Percentiles rank a stretch among this genome's conserved stretches.
Evolutionary conservation across 169 alveolate species (phyloP).

Genomic region (Plasmodium malariae): DNA sequence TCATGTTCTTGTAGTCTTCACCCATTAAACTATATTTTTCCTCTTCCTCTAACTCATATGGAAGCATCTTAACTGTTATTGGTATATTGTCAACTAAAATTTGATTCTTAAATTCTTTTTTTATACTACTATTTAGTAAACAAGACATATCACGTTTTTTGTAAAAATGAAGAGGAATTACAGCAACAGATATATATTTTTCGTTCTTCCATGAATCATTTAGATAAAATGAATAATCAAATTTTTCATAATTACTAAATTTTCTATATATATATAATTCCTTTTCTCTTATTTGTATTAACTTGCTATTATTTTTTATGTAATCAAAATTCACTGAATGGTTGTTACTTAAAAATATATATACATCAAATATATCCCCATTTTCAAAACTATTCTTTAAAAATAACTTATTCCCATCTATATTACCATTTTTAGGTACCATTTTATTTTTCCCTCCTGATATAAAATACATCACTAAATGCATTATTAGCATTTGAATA

Average conservation of each 20-base stretch:
- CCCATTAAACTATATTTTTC: conserved; percentile 59
- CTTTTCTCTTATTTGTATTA: conserved; percentile 71
- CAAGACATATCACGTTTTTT: conserved; percentile 4
- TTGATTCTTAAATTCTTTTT: conserved; percentile 27
- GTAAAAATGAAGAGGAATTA: conserved; percentile 58
- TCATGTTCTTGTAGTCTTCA: conserved; percentile 5
- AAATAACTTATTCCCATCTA: conserved; percentile 38
- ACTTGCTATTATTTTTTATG: conserved; percentile 59
- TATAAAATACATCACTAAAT: conserved; percentile 78
- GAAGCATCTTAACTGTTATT: conserved; percentile 63
- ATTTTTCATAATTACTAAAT: conserved; percentile 33
- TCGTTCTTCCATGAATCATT: conserved; percentile 75
- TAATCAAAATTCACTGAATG: conserved; percentile 74
- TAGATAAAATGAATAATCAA: conserved; percentile 31
- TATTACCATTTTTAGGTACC: conserved; percentile 18
- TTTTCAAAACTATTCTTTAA: conserved; percentile 75
- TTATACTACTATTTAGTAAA: conserved; percentile 20
- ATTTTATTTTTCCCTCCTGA: conserved; percentile 79
- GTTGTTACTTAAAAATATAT: conserved; percentile 76
- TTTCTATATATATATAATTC: conserved; percentile 47
- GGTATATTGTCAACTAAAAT: conserved; percentile 75
- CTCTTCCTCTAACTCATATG: conserved; percentile 52
- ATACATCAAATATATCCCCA: conserved; percentile 78
- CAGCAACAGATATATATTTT: conserved; percentile 57
- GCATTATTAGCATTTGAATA: conserved; percentile 79